phyloP scores from a whole-genome alignment of 306 rosid genomes.

The Dryas alaskensis region DNA sequence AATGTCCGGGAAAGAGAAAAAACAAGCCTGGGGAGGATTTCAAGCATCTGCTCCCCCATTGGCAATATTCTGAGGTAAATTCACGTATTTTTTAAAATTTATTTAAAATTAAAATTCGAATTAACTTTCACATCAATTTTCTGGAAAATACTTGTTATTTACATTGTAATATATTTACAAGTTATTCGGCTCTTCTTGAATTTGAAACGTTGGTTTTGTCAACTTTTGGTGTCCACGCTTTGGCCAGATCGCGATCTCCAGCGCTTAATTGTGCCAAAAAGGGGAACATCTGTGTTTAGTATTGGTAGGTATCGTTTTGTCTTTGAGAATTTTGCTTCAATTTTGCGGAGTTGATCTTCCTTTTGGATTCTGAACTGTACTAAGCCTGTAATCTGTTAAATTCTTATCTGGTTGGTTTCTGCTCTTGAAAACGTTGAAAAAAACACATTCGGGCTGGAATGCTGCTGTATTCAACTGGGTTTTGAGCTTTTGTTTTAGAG shows the following conservation, averaged over 20 bases:
- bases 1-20: not conserved
- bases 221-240: not conserved
- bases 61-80: slow-evolving; percentile 12
- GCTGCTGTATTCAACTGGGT: slow-evolving; percentile 30
- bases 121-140: not conserved
- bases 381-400: slow-evolving; percentile 10
- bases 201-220: not conserved
- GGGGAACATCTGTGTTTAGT: not conserved
- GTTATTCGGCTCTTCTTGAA: not conserved
- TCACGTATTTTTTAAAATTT: not conserved
- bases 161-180: not conserved
- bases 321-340: slow-evolving; percentile 10
- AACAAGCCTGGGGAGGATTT: slow-evolving; percentile 7
- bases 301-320: not conserved
- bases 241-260: not conserved
- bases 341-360: slow-evolving; percentile 10
- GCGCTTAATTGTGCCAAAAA: not conserved
- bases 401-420: not conserved
- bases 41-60: slow-evolving; percentile 30
- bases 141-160: not conserved
- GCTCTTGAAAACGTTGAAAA: slow-evolving; percentile 7
- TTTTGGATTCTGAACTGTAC: slow-evolving; percentile 3
- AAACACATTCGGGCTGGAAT: not conserved
- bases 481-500: slow-evolving; percentile 12
- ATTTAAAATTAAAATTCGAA: not conserved